Percentiles rank a stretch among this genome's conserved stretches.
Conservation (phyloP, 2,329 filamentous ascomycete species). For the Pezicula neosporulosa region DNA sequence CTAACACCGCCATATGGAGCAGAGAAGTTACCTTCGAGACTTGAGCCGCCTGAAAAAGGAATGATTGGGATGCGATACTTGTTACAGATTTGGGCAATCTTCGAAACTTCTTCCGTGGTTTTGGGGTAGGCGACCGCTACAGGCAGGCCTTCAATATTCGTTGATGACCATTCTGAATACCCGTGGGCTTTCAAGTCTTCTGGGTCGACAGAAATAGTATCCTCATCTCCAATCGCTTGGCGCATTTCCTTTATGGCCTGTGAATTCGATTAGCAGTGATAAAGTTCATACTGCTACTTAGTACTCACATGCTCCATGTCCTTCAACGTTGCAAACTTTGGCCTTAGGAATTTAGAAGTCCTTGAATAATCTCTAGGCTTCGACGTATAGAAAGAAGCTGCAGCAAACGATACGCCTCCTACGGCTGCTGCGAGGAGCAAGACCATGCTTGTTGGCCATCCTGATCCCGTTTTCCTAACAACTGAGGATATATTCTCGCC, state of each 20-base stretch:
- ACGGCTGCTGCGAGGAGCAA: slow-evolving; percentile 18
- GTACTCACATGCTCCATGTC: slow-evolving; percentile 47
- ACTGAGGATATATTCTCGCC: background rate
- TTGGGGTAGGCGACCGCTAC: slow-evolving; percentile 64
- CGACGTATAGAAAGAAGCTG: slow-evolving; percentile 6
- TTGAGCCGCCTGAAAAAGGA: slow-evolving; percentile 81
- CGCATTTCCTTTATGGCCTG: slow-evolving; percentile 56
- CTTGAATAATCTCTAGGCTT: slow-evolving; percentile 23
- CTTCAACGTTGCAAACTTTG: slow-evolving; percentile 42
- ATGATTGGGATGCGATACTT: slow-evolving; percentile 77
- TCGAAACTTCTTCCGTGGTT: slow-evolving; percentile 55
- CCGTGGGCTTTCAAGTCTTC: slow-evolving; percentile 60
- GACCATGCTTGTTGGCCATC: slow-evolving; percentile 22
- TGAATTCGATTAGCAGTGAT: background rate
- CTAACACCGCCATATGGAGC: slow-evolving; percentile 84
- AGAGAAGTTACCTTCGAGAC: slow-evolving; percentile 86
- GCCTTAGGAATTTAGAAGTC: slow-evolving; percentile 21
- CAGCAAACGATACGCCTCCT: slow-evolving; percentile 14
- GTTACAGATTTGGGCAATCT: slow-evolving; percentile 66
- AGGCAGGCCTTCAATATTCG: slow-evolving; percentile 56
- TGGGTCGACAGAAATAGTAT: slow-evolving; percentile 59
- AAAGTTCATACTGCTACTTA: background rate
- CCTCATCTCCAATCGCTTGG: slow-evolving; percentile 42
- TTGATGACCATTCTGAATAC: slow-evolving; percentile 66
- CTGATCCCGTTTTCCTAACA: slow-evolving; percentile 1